Evolutionary conservation across 2,329 filamentous ascomycete species (phyloP).

Genomic region (Orbilia ellipsospora): DNA sequence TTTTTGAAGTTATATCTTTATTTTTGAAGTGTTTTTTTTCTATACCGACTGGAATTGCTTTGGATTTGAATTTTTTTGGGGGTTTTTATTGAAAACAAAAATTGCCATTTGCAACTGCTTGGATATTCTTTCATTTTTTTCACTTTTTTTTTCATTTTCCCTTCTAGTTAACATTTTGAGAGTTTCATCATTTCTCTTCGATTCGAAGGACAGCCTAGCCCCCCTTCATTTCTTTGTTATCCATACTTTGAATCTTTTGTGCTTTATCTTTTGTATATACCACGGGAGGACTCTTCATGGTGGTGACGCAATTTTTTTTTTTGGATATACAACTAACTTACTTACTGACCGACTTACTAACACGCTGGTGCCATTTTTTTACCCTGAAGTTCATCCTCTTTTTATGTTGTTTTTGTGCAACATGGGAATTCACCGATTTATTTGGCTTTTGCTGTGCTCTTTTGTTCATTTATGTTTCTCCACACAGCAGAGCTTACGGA

Average conservation of each 20-base stretch:
- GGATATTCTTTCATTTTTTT: conserved; percentile 26
- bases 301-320: background rate
- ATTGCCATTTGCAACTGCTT: conserved; percentile 25
- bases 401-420: background rate
- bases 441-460: conserved; percentile 15
- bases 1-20: conserved; percentile 24
- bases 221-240: conserved; percentile 9
- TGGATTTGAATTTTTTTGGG: conserved; percentile 11
- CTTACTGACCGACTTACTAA: no score
- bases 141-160: background rate
- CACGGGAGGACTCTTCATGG: conserved; percentile 12
- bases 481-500: background rate
- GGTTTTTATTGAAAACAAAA: conserved; percentile 29
- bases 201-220: background rate
- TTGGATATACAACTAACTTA: background rate
- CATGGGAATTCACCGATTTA: conserved; percentile 2
- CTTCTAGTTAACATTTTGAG: conserved; percentile 2
- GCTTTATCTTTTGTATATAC: conserved; percentile 43
- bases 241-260: conserved; percentile 1
- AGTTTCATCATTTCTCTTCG: background rate
- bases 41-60: conserved; percentile 17
- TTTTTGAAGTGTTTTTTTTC: conserved; percentile 4
- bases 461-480: conserved; percentile 16
- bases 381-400: no score
- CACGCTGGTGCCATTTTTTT: no score